Base-by-base conservation (phyloP, 306 rosid genomes). In the Lotus japonicus region DNA sequence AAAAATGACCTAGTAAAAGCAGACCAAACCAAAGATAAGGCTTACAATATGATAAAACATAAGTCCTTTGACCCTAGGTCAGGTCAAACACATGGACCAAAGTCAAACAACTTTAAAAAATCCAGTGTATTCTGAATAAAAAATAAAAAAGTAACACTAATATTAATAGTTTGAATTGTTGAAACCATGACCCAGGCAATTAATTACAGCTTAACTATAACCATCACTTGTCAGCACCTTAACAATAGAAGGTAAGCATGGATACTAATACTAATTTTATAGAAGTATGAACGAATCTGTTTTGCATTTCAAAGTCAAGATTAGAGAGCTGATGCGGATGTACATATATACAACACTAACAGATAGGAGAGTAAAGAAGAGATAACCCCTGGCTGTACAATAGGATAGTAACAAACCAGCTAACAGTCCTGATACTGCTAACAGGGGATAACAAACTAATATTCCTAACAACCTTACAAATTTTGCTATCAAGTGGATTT, bases 1-100 rank as follows among this genome's bases (percentile, higher is more conserved):
- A 67, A 81, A 94, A 69, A 94, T 94, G 50, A 94, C 86, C 99
- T 94, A 80, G 78, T 59, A 67, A 52, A 76, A 49, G 50, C 66
- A 74, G 41, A 54, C 59, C 35, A 43, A 55, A 79, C 15, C 59
- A 71, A 43, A 63, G 31, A 62, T 45, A 62, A 71, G 58, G 60
- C 68, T 70, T 48, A 68, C n/a, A 26, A 70, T n/a, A 61, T 11
- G 18, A 54, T 13, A 66, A 52, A 49, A 18, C 42, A 63, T 2
- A 5, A 59, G 33, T 58, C 11, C 23, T 69, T 17, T 51, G 21
- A 46, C 7, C 7, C 11, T 9, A 36, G 12, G 15, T 11, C 31
- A 9, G 71, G 48, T 14, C 18, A 14, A 46, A 58, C 45, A 61
- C 31, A 63, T 26, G 50, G 41, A 64, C 9, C 23, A 23, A 44